phyloP scores from a whole-genome alignment of 768 basidiomycete species.

The Mycena chlorophos region DNA sequence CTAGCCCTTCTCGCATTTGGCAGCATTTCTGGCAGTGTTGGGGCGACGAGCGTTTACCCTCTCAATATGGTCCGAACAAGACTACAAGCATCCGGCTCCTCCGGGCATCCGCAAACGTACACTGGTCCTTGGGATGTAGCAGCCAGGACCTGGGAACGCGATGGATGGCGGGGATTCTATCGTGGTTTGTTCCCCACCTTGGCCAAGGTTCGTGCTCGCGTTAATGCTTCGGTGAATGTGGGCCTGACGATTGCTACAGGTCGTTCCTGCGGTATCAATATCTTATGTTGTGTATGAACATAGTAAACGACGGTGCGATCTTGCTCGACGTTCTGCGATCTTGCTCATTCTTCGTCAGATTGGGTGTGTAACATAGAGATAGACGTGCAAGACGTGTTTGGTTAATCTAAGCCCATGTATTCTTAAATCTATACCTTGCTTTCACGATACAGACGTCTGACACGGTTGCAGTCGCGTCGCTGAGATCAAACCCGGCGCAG shows the following conservation, averaged over 20 bases:
- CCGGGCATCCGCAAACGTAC: conserved; percentile 91
- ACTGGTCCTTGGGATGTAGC: conserved; percentile 86
- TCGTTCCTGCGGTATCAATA: conserved; percentile 95
- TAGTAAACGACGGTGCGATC: conserved; percentile 76
- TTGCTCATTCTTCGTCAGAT: not conserved
- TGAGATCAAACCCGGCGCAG: too few species aligned
- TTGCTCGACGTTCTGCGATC: conserved; percentile 6
- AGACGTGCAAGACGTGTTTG: not conserved
- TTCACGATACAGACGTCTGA: too few species aligned
- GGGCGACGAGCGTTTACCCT: conserved; percentile 92
- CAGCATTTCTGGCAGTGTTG: conserved; percentile 89
- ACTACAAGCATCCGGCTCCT: conserved; percentile 92
- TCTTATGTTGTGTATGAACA: conserved; percentile 94
- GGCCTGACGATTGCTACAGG: conserved; percentile 43
- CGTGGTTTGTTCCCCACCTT: conserved; percentile 88
- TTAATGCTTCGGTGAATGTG: conserved; percentile 3
- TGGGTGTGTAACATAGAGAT: conserved; percentile 1
- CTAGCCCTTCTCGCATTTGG: conserved; percentile 88
- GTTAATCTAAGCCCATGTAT: conserved; percentile 1
- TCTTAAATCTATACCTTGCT: not conserved
- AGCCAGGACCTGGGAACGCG: conserved; percentile 73
- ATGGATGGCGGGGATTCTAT: conserved; percentile 95
- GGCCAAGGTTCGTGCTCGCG: conserved; percentile 72
- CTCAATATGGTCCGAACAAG: conserved; percentile 91
- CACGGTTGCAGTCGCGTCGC: too few species aligned